These are phyloP conservation scores for Penicillium dipodomyicola DNA, from an alignment of 495 filamentous ascomycete genomes.

Conservation along the genomic window DNA sequence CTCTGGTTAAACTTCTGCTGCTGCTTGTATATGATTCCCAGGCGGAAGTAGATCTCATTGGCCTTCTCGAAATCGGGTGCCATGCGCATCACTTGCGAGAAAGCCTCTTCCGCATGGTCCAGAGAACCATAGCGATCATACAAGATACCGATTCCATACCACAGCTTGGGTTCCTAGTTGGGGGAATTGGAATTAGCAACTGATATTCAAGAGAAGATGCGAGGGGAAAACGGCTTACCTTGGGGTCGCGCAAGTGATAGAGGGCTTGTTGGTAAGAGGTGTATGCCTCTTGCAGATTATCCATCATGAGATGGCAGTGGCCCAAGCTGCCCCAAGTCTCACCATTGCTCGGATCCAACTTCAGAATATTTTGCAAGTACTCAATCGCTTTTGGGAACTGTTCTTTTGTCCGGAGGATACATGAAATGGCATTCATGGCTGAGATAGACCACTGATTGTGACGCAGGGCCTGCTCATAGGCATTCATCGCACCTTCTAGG, in stretches of 20 bases:
- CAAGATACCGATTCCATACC: constrained; percentile 98
- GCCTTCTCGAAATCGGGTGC: constrained; percentile 97
- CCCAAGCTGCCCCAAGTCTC: constrained; percentile 97
- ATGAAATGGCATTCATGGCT: constrained; percentile 92
- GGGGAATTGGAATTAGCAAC: not conserved
- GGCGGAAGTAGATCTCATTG: constrained; percentile 97
- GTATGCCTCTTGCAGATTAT: constrained; percentile 95
- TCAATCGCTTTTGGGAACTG: constrained; percentile 93
- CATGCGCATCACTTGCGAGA: constrained; percentile 99
- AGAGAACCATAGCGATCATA: constrained; percentile 97
- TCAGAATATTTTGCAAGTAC: constrained; percentile 86
- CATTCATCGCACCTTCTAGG: constrained; percentile 78
- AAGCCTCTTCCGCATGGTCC: constrained; percentile 97
- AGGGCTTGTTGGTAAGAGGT: constrained; percentile 96
- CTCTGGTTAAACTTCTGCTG: constrained; percentile 92
- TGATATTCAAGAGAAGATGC: not conserved
- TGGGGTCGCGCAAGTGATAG: constrained; percentile 90
- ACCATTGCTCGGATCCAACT: constrained; percentile 83
- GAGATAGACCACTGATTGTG: constrained; percentile 87
- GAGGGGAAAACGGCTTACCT: constrained; percentile 55
- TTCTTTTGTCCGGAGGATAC: constrained; percentile 85
- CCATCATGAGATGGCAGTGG: constrained; percentile 99
- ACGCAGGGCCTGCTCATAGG: constrained; percentile 84
- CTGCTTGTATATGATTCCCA: constrained; percentile 99
- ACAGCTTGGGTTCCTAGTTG: constrained; percentile 86